Base-by-base conservation (phyloP, 371 early-diverging fungal genomes). In the Mortierella sp. region DNA sequence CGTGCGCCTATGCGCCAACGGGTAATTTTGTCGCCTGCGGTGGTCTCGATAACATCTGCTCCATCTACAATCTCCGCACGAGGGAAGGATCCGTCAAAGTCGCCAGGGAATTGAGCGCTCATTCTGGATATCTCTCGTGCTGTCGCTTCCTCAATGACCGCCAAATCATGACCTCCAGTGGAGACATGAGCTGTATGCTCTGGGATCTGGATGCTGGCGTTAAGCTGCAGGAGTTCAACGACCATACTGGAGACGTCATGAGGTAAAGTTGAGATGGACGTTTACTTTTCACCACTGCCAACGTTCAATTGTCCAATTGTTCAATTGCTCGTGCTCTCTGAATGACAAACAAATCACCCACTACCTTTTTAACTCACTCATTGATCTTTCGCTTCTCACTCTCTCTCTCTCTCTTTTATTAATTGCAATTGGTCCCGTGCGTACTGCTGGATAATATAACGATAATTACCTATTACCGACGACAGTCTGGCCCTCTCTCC, bases 231-330 rank as follows among this genome's bases (percentile, higher is more conserved):
- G 99, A 98, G 87, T 99, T 99, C 87, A 94, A 92, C 65, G 99
- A 99, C 88, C 99, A 99, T 87, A 97, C 98, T 21, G 99, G 99
- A 38, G 99, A 99, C 88, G 99, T 99, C 60, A 99, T 99, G 99
- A 96, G 94, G 93, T 94, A 90, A 73, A 70, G 34, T 26, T 19
- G 19, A 31, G 28, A 14, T 11, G 24, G 21, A 19, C 24, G 31
- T 14, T n/a, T 48, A 42, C n/a, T 9, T 74, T 13, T 38, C 42
- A 38, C 42, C 42, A 16, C 26, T 63, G 19, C 63, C 19, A 1
- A 6, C 47, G 31, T 55, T 14, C 55, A 24, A 24, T 3, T 50
- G 21, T 47, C 28, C 48, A 42, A 54, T 13, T 47, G 14, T 28
- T 14, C 26, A 47, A 68, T 24, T 68, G 68, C 63, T 31, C 63